phyloP scores from a whole-genome alignment of 441 rosid genomes.

The Hura crepitans region DNA sequence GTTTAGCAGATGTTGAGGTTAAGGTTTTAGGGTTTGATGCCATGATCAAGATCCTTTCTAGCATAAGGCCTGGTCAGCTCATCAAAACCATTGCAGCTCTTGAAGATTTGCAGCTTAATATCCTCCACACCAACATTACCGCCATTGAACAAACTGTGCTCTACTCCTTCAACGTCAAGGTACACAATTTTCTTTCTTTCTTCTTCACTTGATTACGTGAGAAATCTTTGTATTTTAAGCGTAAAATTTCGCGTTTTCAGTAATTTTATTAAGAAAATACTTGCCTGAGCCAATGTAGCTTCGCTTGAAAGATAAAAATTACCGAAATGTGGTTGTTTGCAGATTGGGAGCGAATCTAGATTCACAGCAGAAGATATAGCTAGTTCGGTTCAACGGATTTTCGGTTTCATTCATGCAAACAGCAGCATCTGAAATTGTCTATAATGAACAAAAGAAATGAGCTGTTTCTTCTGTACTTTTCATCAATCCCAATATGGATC shows the following conservation, averaged over 20 bases:
- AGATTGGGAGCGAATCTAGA: constrained; percentile 63
- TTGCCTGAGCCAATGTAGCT: neutral
- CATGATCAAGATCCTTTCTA: constrained; percentile 79
- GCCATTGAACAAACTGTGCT: constrained; percentile 94
- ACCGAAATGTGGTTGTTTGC: constrained; percentile 8
- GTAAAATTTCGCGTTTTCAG: neutral
- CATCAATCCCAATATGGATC: constrained; percentile 5
- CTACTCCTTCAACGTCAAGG: constrained; percentile 95
- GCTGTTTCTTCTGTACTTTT: constrained; percentile 15
- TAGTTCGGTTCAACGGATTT: constrained; percentile 78
- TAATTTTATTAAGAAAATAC: too few relatives aligned
- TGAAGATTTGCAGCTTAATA: constrained; percentile 72
- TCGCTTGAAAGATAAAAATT: neutral
- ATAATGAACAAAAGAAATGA: constrained; percentile 11
- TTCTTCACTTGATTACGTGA: neutral
- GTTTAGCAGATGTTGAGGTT: constrained; percentile 84
- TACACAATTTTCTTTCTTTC: neutral
- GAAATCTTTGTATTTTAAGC: neutral
- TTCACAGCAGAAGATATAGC: constrained; percentile 88
- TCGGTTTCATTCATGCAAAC: constrained; percentile 78
- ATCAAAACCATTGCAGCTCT: constrained; percentile 66
- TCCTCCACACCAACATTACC: constrained; percentile 85
- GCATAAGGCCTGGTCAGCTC: constrained; percentile 80
- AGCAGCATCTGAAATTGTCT: constrained; percentile 34
- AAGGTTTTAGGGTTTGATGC: constrained; percentile 88